Evolutionary conservation across 2,329 filamentous ascomycete genomes (phyloP).

Genomic region (Neonectria sp.): DNA sequence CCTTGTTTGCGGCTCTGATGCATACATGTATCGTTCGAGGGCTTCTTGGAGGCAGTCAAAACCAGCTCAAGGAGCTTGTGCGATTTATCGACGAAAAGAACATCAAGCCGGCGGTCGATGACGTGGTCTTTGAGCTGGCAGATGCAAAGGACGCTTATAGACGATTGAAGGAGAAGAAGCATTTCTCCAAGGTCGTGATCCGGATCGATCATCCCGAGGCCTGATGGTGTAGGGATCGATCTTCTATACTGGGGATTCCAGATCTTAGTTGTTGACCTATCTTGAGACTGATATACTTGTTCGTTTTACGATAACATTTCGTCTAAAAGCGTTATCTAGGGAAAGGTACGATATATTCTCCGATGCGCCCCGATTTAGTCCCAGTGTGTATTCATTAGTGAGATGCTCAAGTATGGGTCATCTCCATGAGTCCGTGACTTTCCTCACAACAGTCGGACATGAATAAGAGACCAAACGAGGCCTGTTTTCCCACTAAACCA

Average conservation of each 20-base stretch:
- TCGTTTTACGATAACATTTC: too few species aligned
- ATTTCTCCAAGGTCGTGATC: slow-evolving; percentile 56
- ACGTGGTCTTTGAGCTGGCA: slow-evolving; percentile 48
- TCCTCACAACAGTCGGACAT: too few species aligned
- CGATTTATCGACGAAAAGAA: slow-evolving; percentile 51
- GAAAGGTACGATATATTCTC: too few species aligned
- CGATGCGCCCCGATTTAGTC: too few species aligned
- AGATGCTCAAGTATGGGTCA: too few species aligned
- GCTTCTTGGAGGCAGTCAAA: slow-evolving; percentile 45
- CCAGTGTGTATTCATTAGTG: too few species aligned
- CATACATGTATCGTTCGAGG: slow-evolving; percentile 49
- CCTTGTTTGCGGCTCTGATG: slow-evolving; percentile 45
- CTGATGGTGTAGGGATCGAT: not conserved
- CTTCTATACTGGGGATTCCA: not conserved
- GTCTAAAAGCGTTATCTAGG: too few species aligned
- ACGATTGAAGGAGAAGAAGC: slow-evolving; percentile 51
- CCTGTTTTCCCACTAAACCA: too few species aligned
- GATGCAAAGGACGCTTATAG: slow-evolving; percentile 53
- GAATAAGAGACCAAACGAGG: too few species aligned
- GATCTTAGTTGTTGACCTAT: too few species aligned
- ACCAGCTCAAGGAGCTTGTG: slow-evolving; percentile 49
- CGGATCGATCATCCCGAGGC: slow-evolving; percentile 40
- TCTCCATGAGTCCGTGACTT: too few species aligned
- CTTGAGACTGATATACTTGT: too few species aligned
- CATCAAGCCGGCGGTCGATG: slow-evolving; percentile 51